phyloP scores from a whole-genome alignment of 202 grass and related monocot species.

The Setaria viridis region DNA sequence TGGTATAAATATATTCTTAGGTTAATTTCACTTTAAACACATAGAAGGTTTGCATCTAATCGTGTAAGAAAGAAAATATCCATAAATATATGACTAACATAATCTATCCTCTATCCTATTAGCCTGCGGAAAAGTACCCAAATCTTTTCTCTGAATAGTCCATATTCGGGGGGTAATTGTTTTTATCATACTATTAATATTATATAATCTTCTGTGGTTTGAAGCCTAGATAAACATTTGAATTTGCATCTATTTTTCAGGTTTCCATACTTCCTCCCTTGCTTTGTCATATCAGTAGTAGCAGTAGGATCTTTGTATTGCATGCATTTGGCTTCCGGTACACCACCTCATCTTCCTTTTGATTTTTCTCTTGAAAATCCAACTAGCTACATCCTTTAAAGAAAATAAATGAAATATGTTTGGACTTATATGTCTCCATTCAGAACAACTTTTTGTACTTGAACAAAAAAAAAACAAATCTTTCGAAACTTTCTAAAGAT shows the following conservation, averaged over 20 bases:
- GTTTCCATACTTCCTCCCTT: slow-evolving; percentile 81
- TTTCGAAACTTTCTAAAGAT: background rate
- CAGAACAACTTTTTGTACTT: background rate
- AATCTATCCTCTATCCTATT: slow-evolving; percentile 17
- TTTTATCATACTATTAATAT: background rate
- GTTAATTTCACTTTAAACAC: background rate
- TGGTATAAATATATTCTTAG: slow-evolving; percentile 3
- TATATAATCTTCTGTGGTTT: background rate
- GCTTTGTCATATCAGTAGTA: slow-evolving; percentile 64
- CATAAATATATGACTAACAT: background rate
- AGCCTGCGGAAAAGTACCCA: background rate
- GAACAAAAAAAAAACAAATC: no score
- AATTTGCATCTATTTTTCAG: slow-evolving; percentile 32
- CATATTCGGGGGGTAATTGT: background rate
- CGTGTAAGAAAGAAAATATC: background rate
- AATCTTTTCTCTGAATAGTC: background rate
- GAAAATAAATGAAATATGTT: background rate
- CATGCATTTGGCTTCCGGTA: slow-evolving; percentile 77
- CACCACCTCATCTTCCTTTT: background rate
- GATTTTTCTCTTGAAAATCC: slow-evolving; percentile 31
- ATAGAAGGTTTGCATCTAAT: background rate
- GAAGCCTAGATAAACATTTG: no score
- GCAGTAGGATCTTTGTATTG: slow-evolving; percentile 58
- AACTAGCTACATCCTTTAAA: background rate
- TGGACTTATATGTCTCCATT: background rate